Percentiles rank a stretch among this genome's conserved stretches.
Conservation (phyloP, 768 basidiomycete genomes). For the Trichaptum fuscoviolaceum region DNA sequence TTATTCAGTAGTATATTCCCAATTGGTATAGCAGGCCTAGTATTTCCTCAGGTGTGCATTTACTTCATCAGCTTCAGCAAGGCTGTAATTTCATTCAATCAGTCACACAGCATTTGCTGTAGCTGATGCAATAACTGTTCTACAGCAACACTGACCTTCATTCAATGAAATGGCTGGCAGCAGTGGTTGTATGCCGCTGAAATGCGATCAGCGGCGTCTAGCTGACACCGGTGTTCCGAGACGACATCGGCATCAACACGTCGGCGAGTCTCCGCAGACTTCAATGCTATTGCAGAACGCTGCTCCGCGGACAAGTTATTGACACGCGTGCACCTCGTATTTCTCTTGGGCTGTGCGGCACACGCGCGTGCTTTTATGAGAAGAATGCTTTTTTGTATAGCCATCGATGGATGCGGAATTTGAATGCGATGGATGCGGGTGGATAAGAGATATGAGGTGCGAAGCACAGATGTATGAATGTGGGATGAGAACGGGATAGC, state of each 20-base stretch:
- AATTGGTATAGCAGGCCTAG: no score
- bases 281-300: not conserved
- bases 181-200: not conserved
- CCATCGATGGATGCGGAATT: not conserved
- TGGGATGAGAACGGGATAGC: not conserved
- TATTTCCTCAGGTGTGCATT: no score
- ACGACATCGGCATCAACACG: not conserved
- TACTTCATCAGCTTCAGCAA: no score
- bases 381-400: not conserved
- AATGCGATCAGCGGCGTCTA: not conserved
- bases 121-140: no score
- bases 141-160: no score
- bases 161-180: no score
- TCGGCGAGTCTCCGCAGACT: not conserved
- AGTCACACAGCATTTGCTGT: no score
- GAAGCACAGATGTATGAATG: not conserved
- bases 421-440: not conserved
- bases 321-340: not conserved
- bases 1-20: no score
- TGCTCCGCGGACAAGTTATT: not conserved
- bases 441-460: no score
- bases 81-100: no score
- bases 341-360: not conserved
- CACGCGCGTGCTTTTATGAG: not conserved
- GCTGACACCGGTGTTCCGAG: not conserved